These are phyloP conservation scores for Fomitopsis pinicola DNA, from an alignment of 1,284 basidiomycete species.

Conservation along the genomic window DNA sequence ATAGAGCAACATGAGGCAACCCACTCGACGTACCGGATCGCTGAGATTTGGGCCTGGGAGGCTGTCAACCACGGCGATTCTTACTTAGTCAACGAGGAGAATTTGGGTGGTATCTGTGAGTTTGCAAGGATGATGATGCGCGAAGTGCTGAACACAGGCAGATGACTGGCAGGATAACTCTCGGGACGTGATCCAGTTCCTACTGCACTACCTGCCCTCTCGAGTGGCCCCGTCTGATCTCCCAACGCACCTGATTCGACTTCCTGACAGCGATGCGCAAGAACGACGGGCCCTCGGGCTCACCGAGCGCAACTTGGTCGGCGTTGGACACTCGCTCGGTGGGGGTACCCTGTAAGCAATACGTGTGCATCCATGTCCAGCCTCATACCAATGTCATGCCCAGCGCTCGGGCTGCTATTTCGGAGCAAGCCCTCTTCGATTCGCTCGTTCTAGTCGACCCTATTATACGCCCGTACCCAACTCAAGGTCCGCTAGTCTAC, in stretches of 20 bases:
- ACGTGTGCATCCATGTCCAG: background rate
- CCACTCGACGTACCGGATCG: conserved; percentile 25
- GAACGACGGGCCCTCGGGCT: conserved; percentile 42
- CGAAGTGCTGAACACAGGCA: conserved; percentile 11
- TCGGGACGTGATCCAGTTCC: conserved; percentile 47
- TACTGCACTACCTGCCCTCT: conserved; percentile 36
- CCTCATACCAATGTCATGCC: background rate
- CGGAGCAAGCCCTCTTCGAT: conserved; percentile 66
- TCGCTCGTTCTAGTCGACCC: conserved; percentile 81
- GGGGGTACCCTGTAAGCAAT: conserved; percentile 61
- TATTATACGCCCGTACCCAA: conserved; percentile 44
- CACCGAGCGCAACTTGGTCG: conserved; percentile 47
- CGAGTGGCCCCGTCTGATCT: conserved; percentile 27
- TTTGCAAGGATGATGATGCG: background rate
- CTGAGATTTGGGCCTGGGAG: conserved; percentile 58
- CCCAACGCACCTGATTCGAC: conserved; percentile 45
- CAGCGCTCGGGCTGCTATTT: conserved; percentile 58
- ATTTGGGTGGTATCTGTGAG: conserved; percentile 43
- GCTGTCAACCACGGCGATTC: conserved; percentile 53
- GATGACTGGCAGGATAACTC: conserved; percentile 49
- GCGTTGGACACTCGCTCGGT: conserved; percentile 81
- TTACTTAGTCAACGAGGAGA: conserved; percentile 41
- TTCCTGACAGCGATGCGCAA: conserved; percentile 38
- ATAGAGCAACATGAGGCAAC: conserved; percentile 14
- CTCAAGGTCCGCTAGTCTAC: conserved; percentile 7